These are phyloP conservation scores for Trichoderma guizhouense DNA, from an alignment of 2,329 filamentous ascomycete species.

Conservation along the genomic window DNA sequence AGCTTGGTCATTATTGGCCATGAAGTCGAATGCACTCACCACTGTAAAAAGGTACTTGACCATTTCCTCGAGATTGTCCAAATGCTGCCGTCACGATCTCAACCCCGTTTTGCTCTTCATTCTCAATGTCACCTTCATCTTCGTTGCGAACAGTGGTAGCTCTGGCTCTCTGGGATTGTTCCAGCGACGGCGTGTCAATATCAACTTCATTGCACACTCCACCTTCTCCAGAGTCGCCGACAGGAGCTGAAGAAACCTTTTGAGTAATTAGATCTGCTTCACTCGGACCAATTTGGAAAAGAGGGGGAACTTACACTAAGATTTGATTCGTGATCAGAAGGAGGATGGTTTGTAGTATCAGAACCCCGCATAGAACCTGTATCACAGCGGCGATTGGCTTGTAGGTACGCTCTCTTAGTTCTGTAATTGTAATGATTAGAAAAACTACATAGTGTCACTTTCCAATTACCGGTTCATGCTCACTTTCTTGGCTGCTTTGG, in stretches of 20 bases:
- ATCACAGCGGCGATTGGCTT: neutral
- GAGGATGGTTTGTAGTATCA: neutral
- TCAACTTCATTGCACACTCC: neutral
- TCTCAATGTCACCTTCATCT: neutral
- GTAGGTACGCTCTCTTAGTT: neutral
- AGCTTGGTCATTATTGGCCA: neutral
- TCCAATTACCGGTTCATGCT: neutral
- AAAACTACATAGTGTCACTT: neutral
- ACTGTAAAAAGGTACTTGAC: neutral
- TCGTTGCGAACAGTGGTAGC: neutral
- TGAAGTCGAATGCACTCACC: neutral
- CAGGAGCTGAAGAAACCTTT: neutral
- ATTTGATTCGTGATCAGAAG: neutral
- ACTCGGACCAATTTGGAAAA: neutral
- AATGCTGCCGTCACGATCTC: neutral
- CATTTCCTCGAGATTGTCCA: neutral
- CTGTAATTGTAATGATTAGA: neutral
- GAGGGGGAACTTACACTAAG: neutral
- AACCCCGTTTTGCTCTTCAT: neutral
- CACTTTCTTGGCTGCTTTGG: neutral
- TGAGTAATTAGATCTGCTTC: neutral
- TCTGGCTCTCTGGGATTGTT: neutral
- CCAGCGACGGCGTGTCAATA: neutral
- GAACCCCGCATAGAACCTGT: neutral
- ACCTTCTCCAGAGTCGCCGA: neutral